phyloP scores from a whole-genome alignment of 2,329 filamentous ascomycete species.

The Capronia coronata region DNA sequence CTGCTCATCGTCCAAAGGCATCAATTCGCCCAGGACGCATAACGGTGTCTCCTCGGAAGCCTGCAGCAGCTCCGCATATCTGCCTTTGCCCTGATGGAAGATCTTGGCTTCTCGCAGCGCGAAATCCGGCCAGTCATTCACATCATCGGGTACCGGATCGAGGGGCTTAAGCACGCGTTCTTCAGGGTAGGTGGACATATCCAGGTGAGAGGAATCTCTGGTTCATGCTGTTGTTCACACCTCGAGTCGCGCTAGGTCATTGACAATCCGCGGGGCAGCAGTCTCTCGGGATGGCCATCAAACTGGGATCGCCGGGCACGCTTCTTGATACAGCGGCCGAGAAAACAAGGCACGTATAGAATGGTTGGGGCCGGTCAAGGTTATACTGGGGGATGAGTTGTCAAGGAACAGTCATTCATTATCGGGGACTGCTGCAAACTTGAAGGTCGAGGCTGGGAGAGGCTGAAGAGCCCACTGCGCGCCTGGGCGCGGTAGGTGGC shows the following conservation, averaged over 20 bases:
- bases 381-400: background rate
- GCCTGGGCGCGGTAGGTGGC: too few relatives aligned
- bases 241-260: constrained; percentile 4
- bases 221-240: constrained; percentile 20
- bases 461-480: constrained; percentile 2
- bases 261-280: background rate
- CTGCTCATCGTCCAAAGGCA: constrained; percentile 41
- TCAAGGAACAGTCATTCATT: background rate
- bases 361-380: background rate
- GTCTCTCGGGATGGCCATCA: constrained; percentile 4
- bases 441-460: constrained; percentile 5
- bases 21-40: constrained; percentile 48
- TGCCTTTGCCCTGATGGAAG: constrained; percentile 43
- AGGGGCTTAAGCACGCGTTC: constrained; percentile 42
- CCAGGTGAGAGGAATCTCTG: constrained; percentile 8
- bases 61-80: constrained; percentile 49
- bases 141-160: constrained; percentile 41
- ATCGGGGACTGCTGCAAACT: too few relatives aligned
- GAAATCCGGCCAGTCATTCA: constrained; percentile 57
- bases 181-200: constrained; percentile 28
- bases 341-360: background rate
- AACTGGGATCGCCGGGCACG: background rate
- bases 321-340: background rate
- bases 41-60: constrained; percentile 51
- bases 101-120: constrained; percentile 51